A percentile compares a stretch with the other conserved stretches of the same genome.
phyloP scores from a whole-genome alignment of 2,329 filamentous ascomycete genomes.

The Fusarium setosum region DNA sequence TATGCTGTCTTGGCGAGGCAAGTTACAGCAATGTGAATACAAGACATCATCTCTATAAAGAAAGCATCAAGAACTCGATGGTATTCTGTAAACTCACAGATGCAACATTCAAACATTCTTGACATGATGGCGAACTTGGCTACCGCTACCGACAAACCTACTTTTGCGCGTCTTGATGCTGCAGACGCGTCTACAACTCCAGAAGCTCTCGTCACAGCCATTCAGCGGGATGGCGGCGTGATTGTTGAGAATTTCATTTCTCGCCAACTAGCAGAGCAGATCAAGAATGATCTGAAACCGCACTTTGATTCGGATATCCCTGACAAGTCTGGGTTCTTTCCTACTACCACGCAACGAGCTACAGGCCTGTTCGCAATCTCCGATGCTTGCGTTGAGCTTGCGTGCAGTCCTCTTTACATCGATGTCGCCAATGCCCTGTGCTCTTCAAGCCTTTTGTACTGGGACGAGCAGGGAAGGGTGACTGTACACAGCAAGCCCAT shows the following conservation, averaged over 20 bases:
- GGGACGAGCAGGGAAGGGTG: slow-evolving; percentile 3
- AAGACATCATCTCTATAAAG: not conserved
- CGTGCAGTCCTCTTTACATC: slow-evolving; percentile 40
- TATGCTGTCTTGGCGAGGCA: too few species aligned
- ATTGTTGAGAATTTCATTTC: slow-evolving; percentile 51
- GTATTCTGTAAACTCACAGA: too few species aligned
- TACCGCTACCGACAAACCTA: slow-evolving; percentile 1
- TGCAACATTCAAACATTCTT: not conserved
- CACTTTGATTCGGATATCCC: slow-evolving; percentile 50
- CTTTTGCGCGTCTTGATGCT: slow-evolving; percentile 5
- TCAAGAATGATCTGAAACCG: slow-evolving; percentile 51
- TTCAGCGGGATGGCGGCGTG: slow-evolving; percentile 47
- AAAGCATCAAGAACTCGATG: not conserved
- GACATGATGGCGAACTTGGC: not conserved
- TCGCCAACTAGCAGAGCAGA: slow-evolving; percentile 46
- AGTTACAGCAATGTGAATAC: too few species aligned
- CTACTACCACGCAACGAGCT: slow-evolving; percentile 52
- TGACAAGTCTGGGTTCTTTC: slow-evolving; percentile 54
- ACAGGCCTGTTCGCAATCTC: slow-evolving; percentile 52
- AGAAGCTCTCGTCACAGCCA: not conserved
- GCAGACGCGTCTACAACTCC: slow-evolving; percentile 4
- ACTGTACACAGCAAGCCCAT: slow-evolving; percentile 48
- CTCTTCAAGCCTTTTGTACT: slow-evolving; percentile 9
- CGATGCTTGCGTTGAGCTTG: slow-evolving; percentile 51
- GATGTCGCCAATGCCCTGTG: slow-evolving; percentile 17